Evolutionary conservation across 768 basidiomycete genomes (phyloP).

Genomic region (Psilocybe subaeruginosa): DNA sequence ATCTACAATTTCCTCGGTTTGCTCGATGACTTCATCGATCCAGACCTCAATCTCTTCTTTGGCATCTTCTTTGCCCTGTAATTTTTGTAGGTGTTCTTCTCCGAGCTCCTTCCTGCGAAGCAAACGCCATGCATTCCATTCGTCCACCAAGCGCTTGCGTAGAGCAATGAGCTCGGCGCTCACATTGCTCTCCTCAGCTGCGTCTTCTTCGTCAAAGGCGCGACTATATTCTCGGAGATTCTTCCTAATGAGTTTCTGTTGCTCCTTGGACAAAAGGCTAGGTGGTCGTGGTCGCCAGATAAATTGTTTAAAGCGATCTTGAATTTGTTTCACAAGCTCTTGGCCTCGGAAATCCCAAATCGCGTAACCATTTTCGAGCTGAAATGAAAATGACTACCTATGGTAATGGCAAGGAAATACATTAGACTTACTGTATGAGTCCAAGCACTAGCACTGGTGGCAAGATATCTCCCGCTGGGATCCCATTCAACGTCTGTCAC

Average conservation of each 20-base stretch:
- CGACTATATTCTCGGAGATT: constrained; percentile 92
- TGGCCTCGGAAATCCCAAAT: constrained; percentile 99
- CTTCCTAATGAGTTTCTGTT: constrained; percentile 83
- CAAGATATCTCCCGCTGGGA: constrained; percentile 91
- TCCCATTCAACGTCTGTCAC: constrained; percentile 99
- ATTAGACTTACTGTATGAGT: constrained; percentile 71
- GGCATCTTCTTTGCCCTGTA: constrained; percentile 45
- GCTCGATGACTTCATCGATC: constrained; percentile 92
- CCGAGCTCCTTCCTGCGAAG: constrained; percentile 68
- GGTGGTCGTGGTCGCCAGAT: constrained; percentile 97
- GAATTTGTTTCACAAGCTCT: constrained; percentile 84
- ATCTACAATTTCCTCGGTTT: constrained; percentile 77
- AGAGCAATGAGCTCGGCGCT: constrained; percentile 92
- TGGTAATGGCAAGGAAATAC: neutral
- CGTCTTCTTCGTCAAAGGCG: constrained; percentile 95
- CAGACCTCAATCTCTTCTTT: constrained; percentile 94
- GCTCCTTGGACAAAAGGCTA: constrained; percentile 83
- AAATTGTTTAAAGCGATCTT: constrained; percentile 98
- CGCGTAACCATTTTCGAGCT: constrained; percentile 96
- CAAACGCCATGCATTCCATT: constrained; percentile 98
- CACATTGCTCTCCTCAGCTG: constrained; percentile 91
- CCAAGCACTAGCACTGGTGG: constrained; percentile 95
- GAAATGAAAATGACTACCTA: constrained; percentile 1
- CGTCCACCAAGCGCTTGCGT: constrained; percentile 90
- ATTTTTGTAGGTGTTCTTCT: constrained; percentile 51